These are phyloP conservation scores for Macrophomina tecta DNA, from an alignment of 2,329 filamentous ascomycete species.

Conservation along the genomic window DNA sequence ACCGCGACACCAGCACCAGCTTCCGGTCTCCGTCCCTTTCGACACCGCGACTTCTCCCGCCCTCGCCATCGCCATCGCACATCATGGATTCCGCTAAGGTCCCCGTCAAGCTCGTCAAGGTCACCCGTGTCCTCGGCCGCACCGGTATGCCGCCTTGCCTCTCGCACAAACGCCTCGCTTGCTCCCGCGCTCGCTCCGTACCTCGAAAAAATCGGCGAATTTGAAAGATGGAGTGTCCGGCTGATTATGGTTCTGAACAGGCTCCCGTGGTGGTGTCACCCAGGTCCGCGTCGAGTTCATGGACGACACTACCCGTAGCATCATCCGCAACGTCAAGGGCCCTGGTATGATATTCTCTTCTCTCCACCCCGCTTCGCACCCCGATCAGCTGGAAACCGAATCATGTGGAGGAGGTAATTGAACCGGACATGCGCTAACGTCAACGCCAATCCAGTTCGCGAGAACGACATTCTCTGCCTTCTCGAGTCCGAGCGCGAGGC, in stretches of 20 bases:
- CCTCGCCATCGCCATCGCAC: neutral
- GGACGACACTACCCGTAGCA: conserved; percentile 97
- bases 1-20: conserved; percentile 10
- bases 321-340: conserved; percentile 99
- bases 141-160: conserved; percentile 73
- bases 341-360: conserved; percentile 71
- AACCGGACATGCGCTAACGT: neutral
- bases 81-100: conserved; percentile 90
- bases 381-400: neutral
- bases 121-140: conserved; percentile 94
- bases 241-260: conserved; percentile 53
- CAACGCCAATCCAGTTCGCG: conserved; percentile 56
- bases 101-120: conserved; percentile 99
- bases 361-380: no score
- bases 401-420: neutral
- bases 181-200: neutral
- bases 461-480: conserved; percentile 98
- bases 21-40: conserved; percentile 5
- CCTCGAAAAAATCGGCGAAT: neutral
- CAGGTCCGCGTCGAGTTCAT: conserved; percentile 99
- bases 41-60: neutral
- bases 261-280: conserved; percentile 99
- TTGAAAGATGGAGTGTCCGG: neutral
- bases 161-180: conserved; percentile 1
- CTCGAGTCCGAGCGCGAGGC: conserved; percentile 99